phyloP scores from a whole-genome alignment of 1,284 basidiomycete genomes.

The Tilletia setariae region DNA sequence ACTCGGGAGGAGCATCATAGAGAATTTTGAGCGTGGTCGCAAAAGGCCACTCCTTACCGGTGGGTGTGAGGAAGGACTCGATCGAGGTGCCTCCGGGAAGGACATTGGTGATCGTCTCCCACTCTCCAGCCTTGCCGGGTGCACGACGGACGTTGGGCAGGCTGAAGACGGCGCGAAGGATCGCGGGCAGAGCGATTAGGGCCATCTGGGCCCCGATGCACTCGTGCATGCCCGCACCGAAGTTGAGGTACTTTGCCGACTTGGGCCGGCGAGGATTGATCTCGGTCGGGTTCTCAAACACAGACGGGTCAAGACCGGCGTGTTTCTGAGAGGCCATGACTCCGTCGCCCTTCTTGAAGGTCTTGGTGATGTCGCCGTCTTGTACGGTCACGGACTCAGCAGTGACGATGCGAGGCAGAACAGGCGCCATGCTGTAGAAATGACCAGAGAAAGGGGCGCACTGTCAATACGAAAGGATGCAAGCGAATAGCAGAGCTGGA shows the following conservation, averaged over 20 bases:
- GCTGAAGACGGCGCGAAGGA: conserved; percentile 13
- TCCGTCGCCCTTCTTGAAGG: conserved; percentile 12
- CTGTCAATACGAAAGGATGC: too few species aligned
- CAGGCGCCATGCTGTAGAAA: conserved; percentile 3
- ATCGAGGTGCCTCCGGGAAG: conserved; percentile 3
- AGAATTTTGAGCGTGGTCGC: conserved; percentile 6
- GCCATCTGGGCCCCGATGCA: conserved; percentile 14
- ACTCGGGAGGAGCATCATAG: not conserved
- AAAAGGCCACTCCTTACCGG: conserved; percentile 7
- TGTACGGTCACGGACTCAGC: not conserved
- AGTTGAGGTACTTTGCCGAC: not conserved
- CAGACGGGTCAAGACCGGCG: not conserved
- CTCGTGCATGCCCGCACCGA: conserved; percentile 12
- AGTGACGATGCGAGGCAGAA: not conserved
- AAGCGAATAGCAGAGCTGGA: too few species aligned
- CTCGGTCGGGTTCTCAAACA: conserved; percentile 9
- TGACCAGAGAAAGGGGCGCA: not conserved
- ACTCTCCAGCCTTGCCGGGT: not conserved
- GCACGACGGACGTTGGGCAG: conserved; percentile 9
- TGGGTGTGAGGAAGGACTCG: not conserved
- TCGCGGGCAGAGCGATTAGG: conserved; percentile 5
- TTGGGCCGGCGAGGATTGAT: not conserved
- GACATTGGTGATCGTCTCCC: conserved; percentile 7
- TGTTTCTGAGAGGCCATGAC: conserved; percentile 7
- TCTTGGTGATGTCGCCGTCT: not conserved